phyloP scores from a whole-genome alignment of 73 alveolate species.

The Paramecium sonneborni region DNA sequence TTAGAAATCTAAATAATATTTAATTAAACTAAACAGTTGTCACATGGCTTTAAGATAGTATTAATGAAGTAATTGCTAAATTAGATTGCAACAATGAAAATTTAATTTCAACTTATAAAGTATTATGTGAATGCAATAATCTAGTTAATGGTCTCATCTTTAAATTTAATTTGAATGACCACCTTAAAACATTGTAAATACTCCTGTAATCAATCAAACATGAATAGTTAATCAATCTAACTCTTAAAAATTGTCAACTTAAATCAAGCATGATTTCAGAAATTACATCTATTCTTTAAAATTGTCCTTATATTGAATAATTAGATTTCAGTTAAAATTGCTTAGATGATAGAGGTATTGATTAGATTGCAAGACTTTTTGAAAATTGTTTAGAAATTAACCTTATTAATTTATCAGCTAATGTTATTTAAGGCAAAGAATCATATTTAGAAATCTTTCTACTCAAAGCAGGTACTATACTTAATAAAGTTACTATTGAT shows the following conservation, averaged over 20 bases:
- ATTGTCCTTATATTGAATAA: neutral
- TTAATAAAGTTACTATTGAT: neutral
- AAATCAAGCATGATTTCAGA: neutral
- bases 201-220: neutral
- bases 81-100: neutral
- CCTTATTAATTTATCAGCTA: neutral
- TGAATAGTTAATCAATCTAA: neutral
- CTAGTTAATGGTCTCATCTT: neutral
- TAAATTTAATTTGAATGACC: neutral
- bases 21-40: neutral
- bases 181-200: neutral
- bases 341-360: constrained; percentile 4
- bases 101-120: neutral
- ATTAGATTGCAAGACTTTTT: neutral
- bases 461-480: neutral
- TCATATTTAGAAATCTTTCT: neutral
- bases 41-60: neutral
- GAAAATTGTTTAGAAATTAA: neutral
- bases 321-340: neutral
- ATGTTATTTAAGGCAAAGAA: neutral
- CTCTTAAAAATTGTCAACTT: constrained; percentile 2
- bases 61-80: neutral
- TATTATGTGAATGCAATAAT: neutral
- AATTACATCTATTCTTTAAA: neutral
- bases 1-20: neutral